Evolutionary conservation across 305 asterid genomes (phyloP).

Genomic region (Fraxinus sp.): DNA sequence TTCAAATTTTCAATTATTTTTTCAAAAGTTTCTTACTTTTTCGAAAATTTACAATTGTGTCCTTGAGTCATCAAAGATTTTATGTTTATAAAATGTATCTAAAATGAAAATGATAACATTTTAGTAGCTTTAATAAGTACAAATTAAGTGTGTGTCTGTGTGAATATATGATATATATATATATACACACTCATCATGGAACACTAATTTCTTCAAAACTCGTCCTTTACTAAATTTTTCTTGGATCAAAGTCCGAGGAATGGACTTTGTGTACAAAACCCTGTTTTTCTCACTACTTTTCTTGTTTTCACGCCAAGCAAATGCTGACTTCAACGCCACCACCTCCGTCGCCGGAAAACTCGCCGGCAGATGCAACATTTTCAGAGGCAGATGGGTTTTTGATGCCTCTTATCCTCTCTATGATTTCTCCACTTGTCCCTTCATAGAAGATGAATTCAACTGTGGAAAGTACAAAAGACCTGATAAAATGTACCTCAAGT

Average conservation of each 20-base stretch:
- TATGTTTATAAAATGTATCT: background rate
- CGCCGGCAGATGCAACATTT: slow-evolving; percentile 3
- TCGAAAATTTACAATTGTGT: background rate
- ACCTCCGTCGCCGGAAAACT: background rate
- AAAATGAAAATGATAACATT: background rate
- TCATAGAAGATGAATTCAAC: slow-evolving; percentile 9
- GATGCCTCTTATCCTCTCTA: slow-evolving; percentile 11
- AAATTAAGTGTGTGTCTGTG: background rate
- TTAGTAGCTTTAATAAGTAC: background rate
- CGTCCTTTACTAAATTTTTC: background rate
- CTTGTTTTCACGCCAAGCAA: slow-evolving; percentile 2
- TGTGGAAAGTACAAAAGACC: slow-evolving; percentile 5
- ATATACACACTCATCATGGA: background rate
- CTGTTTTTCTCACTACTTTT: background rate
- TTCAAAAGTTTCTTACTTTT: background rate
- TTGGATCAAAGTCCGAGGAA: background rate
- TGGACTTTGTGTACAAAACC: background rate
- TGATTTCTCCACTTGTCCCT: slow-evolving; percentile 11
- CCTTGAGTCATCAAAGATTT: background rate
- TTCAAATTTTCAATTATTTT: background rate
- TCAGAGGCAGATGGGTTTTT: slow-evolving; percentile 2
- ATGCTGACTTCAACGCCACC: background rate
- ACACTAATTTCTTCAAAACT: background rate
- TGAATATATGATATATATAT: background rate
- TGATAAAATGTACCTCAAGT: slow-evolving; percentile 10